Conservation (phyloP, 1,284 basidiomycete species). For the Ceratobasidium sp. region DNA sequence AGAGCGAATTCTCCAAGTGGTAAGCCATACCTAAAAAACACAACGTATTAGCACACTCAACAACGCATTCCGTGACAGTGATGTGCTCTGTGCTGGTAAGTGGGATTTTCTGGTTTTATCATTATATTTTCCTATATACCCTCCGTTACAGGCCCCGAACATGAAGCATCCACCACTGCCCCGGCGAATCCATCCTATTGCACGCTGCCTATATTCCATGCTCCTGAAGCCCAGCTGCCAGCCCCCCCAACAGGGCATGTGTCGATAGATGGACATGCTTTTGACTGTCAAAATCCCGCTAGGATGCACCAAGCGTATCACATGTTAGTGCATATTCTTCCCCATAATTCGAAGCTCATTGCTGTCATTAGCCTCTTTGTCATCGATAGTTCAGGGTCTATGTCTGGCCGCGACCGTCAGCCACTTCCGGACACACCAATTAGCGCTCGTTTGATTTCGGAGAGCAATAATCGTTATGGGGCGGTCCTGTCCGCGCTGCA, state of each 20-base stretch:
- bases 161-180: slow-evolving; percentile 52
- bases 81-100: slow-evolving; percentile 61
- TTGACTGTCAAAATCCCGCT: slow-evolving; percentile 62
- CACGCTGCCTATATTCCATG: slow-evolving; percentile 61
- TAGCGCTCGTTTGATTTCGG: slow-evolving; percentile 52
- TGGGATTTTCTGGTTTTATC: not conserved
- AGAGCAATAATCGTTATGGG: slow-evolving; percentile 60
- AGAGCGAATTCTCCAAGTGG: slow-evolving; percentile 62
- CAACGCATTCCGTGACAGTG: slow-evolving; percentile 51
- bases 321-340: slow-evolving; percentile 54
- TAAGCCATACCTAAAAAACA: slow-evolving; percentile 47
- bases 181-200: slow-evolving; percentile 62
- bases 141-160: slow-evolving; percentile 56
- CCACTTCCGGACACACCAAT: slow-evolving; percentile 58
- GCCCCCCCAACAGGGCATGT: slow-evolving; percentile 56
- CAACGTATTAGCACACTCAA: not conserved
- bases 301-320: slow-evolving; percentile 60
- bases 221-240: slow-evolving; percentile 49
- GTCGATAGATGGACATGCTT: slow-evolving; percentile 63
- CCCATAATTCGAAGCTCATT: not conserved
- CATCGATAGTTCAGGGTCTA: slow-evolving; percentile 64
- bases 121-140: not conserved
- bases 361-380: slow-evolving; percentile 56
- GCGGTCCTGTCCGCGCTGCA: slow-evolving; percentile 63
- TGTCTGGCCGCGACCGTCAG: slow-evolving; percentile 53